Evolutionary conservation across 345 rosid genomes (phyloP).

Genomic region (Rhodamnia rubescens): DNA sequence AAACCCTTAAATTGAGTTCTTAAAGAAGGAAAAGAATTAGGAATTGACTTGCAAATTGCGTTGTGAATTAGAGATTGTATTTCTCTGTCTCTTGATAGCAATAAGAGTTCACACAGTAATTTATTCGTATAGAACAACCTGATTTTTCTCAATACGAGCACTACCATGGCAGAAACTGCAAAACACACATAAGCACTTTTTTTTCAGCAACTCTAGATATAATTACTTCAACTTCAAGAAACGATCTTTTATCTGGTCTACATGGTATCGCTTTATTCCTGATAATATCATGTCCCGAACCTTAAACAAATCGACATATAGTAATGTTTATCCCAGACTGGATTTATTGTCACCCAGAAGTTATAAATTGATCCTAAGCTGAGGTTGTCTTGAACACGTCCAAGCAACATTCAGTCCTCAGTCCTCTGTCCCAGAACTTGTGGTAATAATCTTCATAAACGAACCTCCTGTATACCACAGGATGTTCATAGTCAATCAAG

Average conservation of each 20-base stretch:
- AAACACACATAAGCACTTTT: too few species aligned
- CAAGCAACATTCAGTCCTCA: slow-evolving; percentile 39
- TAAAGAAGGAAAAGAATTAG: neutral
- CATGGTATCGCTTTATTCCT: too few species aligned
- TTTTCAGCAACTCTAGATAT: too few species aligned
- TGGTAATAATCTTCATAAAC: slow-evolving; percentile 42
- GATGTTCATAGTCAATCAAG: slow-evolving; percentile 9
- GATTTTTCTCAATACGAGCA: neutral
- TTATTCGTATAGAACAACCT: neutral
- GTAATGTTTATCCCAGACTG: too few species aligned
- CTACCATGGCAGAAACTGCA: neutral
- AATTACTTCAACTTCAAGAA: too few species aligned
- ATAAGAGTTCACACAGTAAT: neutral
- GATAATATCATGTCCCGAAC: too few species aligned
- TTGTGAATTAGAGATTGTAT: neutral
- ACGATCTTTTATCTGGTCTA: too few species aligned
- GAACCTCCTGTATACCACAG: slow-evolving; percentile 16
- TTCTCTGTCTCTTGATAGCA: neutral
- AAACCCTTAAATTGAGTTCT: neutral
- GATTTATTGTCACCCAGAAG: neutral
- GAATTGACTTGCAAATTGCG: neutral
- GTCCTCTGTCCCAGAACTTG: slow-evolving; percentile 51
- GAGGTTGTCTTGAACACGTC: slow-evolving; percentile 32
- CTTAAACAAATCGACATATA: too few species aligned
- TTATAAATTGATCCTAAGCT: neutral